A percentile compares a stretch with the other conserved stretches of the same genome.
These are phyloP conservation scores for Cryptococcus sp. DNA, from an alignment of 1,284 basidiomycete species.

Conservation along the genomic window DNA sequence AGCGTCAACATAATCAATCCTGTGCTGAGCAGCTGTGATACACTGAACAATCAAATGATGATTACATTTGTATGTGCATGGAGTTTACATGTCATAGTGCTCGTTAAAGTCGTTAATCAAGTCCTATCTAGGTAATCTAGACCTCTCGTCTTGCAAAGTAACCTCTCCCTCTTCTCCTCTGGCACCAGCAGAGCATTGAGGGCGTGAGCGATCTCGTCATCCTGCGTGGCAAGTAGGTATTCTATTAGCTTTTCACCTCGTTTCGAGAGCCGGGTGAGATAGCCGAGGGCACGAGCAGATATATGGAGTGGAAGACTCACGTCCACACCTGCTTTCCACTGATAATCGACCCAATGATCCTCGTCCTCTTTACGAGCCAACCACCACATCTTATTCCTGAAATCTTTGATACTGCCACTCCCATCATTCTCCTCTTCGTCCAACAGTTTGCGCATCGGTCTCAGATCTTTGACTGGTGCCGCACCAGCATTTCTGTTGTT, in stretches of 20 bases:
- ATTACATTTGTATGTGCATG: no score
- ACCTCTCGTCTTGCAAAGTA: conserved; percentile 38
- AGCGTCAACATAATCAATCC: no score
- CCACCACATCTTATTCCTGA: conserved; percentile 50
- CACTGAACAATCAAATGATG: no score
- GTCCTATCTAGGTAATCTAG: conserved; percentile 45
- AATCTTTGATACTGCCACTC: conserved; percentile 49
- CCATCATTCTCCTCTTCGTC: conserved; percentile 50
- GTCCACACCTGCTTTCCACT: conserved; percentile 41
- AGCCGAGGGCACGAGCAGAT: background rate
- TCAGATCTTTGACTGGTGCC: conserved; percentile 14
- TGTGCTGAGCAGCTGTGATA: no score
- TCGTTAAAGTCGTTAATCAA: background rate
- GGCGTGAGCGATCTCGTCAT: conserved; percentile 30
- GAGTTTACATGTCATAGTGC: no score
- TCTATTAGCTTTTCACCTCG: background rate
- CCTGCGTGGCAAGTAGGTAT: conserved; percentile 15
- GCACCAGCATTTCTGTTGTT: conserved; percentile 14
- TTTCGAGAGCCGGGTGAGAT: background rate
- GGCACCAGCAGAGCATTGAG: conserved; percentile 37
- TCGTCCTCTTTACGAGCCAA: conserved; percentile 40
- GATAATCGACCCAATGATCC: conserved; percentile 48
- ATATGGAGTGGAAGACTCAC: conserved; percentile 12
- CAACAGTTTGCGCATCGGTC: conserved; percentile 10
- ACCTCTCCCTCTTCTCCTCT: conserved; percentile 31